phyloP scores from a whole-genome alignment of 1,284 basidiomycete genomes.

The Singerocomus inundabilis region DNA sequence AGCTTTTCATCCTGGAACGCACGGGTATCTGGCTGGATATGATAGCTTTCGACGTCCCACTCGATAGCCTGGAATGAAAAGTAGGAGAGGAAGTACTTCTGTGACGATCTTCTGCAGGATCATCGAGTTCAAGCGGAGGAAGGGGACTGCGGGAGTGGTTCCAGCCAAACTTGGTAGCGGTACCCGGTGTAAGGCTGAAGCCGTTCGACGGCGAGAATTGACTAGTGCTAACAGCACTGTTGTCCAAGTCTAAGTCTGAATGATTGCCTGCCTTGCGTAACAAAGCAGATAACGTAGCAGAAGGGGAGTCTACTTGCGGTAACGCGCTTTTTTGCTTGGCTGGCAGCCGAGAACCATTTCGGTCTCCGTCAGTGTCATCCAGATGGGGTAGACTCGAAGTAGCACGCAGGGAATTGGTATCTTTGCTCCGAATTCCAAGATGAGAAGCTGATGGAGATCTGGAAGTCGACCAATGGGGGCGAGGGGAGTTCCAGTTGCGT shows the following conservation, averaged over 20 bases:
- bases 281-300: neutral
- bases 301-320: constrained; percentile 2
- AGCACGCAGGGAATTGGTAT: constrained; percentile 17
- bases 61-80: constrained; percentile 27
- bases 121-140: constrained; percentile 42
- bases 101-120: constrained; percentile 27
- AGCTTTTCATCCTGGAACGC: constrained; percentile 34
- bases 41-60: constrained; percentile 22
- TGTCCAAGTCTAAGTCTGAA: neutral
- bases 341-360: constrained; percentile 4
- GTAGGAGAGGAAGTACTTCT: constrained; percentile 20
- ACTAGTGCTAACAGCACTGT: neutral
- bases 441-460: constrained; percentile 21
- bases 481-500: constrained; percentile 60
- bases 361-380: constrained; percentile 12
- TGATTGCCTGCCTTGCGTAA: constrained; percentile 6
- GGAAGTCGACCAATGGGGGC: constrained; percentile 45
- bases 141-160: constrained; percentile 38
- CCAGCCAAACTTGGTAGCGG: constrained; percentile 41
- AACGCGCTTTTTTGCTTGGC: constrained; percentile 1
- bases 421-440: constrained; percentile 3
- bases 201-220: constrained; percentile 3
- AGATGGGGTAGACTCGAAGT: constrained; percentile 19
- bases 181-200: constrained; percentile 21
- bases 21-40: constrained; percentile 47